Evolutionary conservation across 805 yeast genomes (phyloP), one percentile per base, ranked within the genome.

Genomic region (Ogataea siamensis): DNA sequence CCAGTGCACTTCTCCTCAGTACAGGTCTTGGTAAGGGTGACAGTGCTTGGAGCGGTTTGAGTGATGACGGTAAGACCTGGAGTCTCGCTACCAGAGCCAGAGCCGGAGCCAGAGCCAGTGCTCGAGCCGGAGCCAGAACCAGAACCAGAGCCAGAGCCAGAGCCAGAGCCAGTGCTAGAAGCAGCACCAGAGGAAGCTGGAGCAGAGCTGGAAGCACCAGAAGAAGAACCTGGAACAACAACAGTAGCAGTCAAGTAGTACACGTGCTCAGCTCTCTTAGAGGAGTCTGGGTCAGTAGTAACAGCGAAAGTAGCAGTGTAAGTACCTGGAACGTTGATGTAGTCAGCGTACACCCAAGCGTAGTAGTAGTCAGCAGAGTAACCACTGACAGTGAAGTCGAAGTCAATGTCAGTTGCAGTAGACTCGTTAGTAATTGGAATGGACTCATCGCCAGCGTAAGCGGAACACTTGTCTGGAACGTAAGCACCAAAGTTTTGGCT

Each of bases 221-320:
- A 28, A 32, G 44, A 25, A 19, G 43, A 20, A 15, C 37, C n/a
- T 11, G 38, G 15, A 27, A 49, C 40, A 32, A 31, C 34, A 20
- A 43, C 50, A 11, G 56, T 43, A 30, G 53, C 53, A 34, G 53
- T 34, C 39, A 51, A 36, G 49, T 50, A 51, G 54, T 32, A 51
- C 20, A 51, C 51, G n/a, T 33, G 32, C 34, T 34, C 42, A 37
- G 45, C 56, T 50, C 58, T 50, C 51, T 49, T 51, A 10, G 48
- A 11, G 31, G 38, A 37, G 16, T 38, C 20, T 26, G 48, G 43
- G 44, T 48, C 44, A 18, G 50, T 23, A 22, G 55, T 46, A 28
- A 49, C 19, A 36, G 51, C 55, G 39, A 53, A 51, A 30, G 30
- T 11, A 34, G 50, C 54, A 18, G 37, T 24, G 46, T 48, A 52